phyloP scores from a whole-genome alignment of 331 rosid genomes.

The Malus hybrid region DNA sequence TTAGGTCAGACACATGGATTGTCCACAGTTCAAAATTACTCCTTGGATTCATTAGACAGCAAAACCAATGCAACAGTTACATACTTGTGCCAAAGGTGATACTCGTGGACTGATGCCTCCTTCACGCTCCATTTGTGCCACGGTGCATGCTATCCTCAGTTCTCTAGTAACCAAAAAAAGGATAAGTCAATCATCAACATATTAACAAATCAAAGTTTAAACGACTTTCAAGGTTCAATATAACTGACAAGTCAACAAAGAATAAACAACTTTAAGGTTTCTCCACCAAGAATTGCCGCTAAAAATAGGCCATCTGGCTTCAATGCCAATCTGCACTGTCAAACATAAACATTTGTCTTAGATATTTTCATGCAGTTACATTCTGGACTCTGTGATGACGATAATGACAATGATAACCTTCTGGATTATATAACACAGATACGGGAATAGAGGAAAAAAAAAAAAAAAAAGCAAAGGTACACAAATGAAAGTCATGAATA shows the following conservation, averaged over 20 bases:
- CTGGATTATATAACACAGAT: not conserved
- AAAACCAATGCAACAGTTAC: constrained; percentile 6
- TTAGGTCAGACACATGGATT: too few relatives aligned
- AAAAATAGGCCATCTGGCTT: constrained; percentile 96
- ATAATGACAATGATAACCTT: not conserved
- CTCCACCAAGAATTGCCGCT: constrained; percentile 93
- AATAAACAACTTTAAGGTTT: constrained; percentile 64
- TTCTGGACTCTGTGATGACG: not conserved
- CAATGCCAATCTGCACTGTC: constrained; percentile 88
- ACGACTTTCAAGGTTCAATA: not conserved
- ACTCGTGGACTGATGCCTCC: constrained; percentile 95
- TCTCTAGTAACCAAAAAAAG: constrained; percentile 47
- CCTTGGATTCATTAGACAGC: too few relatives aligned
- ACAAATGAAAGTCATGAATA: not conserved
- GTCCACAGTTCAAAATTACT: too few relatives aligned
- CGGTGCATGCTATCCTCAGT: constrained; percentile 93
- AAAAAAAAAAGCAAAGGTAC: not conserved
- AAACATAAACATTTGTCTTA: constrained; percentile 21
- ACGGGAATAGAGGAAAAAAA: not conserved
- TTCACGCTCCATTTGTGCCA: constrained; percentile 98
- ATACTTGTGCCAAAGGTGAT: constrained; percentile 93
- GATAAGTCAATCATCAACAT: constrained; percentile 17
- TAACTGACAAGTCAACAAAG: constrained; percentile 10
- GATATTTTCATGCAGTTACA: not conserved
- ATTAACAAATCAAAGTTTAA: not conserved